Evolutionary conservation across 148 eudicot species (phyloP), one percentile per base, ranked within the genome.

Genomic region (Fagopyrum homotropicum): DNA sequence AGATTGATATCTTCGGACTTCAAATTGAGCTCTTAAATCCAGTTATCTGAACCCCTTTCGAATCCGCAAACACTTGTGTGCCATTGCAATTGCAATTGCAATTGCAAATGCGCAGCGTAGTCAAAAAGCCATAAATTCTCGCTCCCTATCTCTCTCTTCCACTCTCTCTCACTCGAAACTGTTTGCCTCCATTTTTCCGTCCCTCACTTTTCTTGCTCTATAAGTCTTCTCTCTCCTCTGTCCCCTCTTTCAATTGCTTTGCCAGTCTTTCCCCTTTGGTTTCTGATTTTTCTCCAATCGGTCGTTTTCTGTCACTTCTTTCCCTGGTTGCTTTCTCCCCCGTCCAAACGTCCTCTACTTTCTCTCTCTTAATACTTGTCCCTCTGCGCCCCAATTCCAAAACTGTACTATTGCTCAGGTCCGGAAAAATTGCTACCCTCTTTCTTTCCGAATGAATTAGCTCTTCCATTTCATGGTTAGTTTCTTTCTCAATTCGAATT

Each of bases 201-300:
- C 16, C 43, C 52, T 48, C 68, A 35, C 30, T 40, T 84, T 84
- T 79, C 86, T 84, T 84, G 84, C 79, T 72, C 80, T 73, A 46
- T 75, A 84, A 84, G 82, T 66, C 49, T 59, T 76, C 73, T 68
- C 52, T 57, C 9, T 26, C 73, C 45, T 40, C 46, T 73, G 63
- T 66, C 75, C 68, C 78, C 82, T 76, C 80, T 75, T 50, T 60
- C 77, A 52, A 44, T 59, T 43, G 43, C 55, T 56, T 63, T 75
- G 61, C 70, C 64, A 44, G 12, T 15, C 52, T 29, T 35, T 74
- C 68, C 47, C 4, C 50, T 54, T 77, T 50, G 76, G 74, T 76
- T 78, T 75, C 77, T 60, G 52, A 60, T 77, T 55, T 83, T 80
- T 80, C 83, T 29, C 54, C n/a, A 50, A 57, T 19, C 82, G 80